These are phyloP conservation scores for Madurella mycetomatis DNA, from an alignment of 2,329 filamentous ascomycete species.

Conservation along the genomic window DNA sequence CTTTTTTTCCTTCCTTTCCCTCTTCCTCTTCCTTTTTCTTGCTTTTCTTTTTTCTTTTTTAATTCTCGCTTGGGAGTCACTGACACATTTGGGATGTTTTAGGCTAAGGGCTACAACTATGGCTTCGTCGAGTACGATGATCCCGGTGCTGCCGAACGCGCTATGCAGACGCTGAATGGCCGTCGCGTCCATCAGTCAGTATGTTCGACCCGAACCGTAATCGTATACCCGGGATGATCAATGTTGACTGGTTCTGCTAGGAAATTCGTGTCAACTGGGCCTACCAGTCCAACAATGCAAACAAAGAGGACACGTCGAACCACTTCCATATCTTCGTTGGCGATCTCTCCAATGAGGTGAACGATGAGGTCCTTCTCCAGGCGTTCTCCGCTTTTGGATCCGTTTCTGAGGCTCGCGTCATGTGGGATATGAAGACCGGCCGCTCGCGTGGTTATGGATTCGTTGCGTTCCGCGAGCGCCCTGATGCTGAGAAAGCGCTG, in stretches of 20 bases:
- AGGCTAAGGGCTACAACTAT: conserved; percentile 98
- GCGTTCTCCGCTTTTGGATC: conserved; percentile 94
- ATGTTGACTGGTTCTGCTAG: conserved; percentile 32
- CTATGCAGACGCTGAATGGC: conserved; percentile 95
- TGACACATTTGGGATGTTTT: conserved; percentile 2
- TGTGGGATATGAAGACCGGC: conserved; percentile 99
- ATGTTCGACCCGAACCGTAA: conserved; percentile 35
- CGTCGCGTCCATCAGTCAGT: conserved; percentile 93
- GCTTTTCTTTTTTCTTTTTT: not conserved
- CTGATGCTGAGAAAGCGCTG: conserved; percentile 90
- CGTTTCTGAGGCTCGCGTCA: conserved; percentile 95
- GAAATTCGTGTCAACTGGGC: conserved; percentile 99
- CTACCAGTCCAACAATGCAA: conserved; percentile 90
- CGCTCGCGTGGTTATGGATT: conserved; percentile 96
- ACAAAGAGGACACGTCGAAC: conserved; percentile 95
- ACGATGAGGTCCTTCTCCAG: conserved; percentile 88
- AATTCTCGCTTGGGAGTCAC: not conserved
- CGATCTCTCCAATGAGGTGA: conserved; percentile 96
- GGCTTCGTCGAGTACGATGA: conserved; percentile 99
- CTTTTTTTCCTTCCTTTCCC: not conserved
- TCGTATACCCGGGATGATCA: not conserved
- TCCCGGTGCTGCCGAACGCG: conserved; percentile 89
- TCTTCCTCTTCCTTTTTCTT: not conserved
- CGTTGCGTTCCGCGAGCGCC: conserved; percentile 90
- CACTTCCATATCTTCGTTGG: conserved; percentile 99